A percentile compares a stretch with the other conserved stretches of the same genome.
phyloP scores from a whole-genome alignment of 306 rosid genomes.

The Lagenaria siceraria region DNA sequence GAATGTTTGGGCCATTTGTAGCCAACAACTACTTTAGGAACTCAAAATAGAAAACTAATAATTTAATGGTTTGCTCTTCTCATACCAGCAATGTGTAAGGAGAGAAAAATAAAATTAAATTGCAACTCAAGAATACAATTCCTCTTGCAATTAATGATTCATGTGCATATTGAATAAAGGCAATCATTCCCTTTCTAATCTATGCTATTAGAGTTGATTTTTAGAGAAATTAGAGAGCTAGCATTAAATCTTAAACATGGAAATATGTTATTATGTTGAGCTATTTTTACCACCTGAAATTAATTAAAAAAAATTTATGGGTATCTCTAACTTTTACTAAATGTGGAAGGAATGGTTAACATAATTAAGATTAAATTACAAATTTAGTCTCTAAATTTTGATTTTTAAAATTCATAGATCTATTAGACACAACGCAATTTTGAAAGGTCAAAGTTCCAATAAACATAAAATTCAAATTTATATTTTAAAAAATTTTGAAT shows the following conservation, averaged over 20 bases:
- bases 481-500: too few species aligned
- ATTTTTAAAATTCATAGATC: too few species aligned
- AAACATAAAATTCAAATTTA: too few species aligned
- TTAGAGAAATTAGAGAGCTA: neutral
- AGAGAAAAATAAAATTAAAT: neutral
- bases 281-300: neutral
- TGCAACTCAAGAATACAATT: neutral
- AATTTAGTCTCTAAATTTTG: too few species aligned
- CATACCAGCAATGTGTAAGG: neutral
- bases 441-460: too few species aligned
- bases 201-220: neutral
- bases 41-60: neutral
- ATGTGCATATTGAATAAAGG: neutral
- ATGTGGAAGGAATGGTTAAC: neutral
- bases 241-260: neutral
- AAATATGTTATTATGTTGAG: neutral
- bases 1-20: conserved; percentile 8
- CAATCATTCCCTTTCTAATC: neutral
- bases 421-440: too few species aligned
- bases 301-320: too few species aligned
- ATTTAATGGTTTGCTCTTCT: neutral
- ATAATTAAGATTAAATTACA: neutral
- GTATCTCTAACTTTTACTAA: neutral
- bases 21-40: neutral
- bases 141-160: neutral